phyloP scores from a whole-genome alignment of 768 basidiomycete species.

The Kwoniella sp. region DNA sequence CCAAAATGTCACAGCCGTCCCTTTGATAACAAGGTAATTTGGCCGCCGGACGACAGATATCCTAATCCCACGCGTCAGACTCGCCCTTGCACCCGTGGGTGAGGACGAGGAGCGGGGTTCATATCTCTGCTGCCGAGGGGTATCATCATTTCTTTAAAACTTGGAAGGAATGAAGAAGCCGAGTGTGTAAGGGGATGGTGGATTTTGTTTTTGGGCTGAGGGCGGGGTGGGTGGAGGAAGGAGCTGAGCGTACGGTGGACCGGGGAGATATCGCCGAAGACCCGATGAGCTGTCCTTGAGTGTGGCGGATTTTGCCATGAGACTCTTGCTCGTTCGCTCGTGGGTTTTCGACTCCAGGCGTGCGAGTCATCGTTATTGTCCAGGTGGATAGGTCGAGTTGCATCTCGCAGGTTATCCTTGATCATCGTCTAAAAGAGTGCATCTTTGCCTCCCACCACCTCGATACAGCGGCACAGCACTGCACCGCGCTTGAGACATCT shows the following conservation, averaged over 20 bases:
- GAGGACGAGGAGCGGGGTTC: conserved; percentile 13
- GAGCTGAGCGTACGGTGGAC: neutral
- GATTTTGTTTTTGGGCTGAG: neutral
- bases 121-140: conserved; percentile 19
- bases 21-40: conserved; percentile 23
- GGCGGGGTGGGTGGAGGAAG: neutral
- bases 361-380: too few species aligned
- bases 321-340: too few species aligned
- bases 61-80: conserved; percentile 15
- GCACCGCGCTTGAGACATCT: too few species aligned
- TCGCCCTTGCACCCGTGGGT: neutral
- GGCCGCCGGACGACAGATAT: conserved; percentile 24
- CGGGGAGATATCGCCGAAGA: conserved; percentile 1
- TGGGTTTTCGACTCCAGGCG: too few species aligned
- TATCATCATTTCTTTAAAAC: conserved; percentile 20
- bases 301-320: neutral
- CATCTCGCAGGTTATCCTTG: too few species aligned
- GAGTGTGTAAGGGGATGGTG: neutral
- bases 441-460: too few species aligned
- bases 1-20: conserved; percentile 15
- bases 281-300: neutral
- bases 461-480: too few species aligned
- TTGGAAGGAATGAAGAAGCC: conserved; percentile 12
- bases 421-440: too few species aligned
- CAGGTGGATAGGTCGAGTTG: too few species aligned